Conservation (phyloP, 2,329 filamentous ascomycete species). For the Elsinoe necatrix region DNA sequence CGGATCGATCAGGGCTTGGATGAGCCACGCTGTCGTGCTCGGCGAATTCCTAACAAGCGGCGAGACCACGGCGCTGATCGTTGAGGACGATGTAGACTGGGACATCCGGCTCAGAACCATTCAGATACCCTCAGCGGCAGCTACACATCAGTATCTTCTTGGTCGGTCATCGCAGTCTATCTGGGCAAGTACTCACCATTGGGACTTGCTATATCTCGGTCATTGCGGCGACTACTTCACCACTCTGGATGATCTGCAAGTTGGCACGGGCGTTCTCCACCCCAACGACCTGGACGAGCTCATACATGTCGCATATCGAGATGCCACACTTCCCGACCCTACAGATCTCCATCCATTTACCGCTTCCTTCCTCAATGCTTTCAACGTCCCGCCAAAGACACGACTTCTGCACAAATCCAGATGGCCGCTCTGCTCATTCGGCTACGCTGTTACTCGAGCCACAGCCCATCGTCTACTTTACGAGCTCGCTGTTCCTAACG, state of each 20-base stretch:
- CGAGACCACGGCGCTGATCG: conserved; percentile 35
- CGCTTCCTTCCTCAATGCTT: conserved; percentile 28
- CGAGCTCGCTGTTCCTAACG: conserved; percentile 32
- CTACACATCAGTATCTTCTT: conserved; percentile 18
- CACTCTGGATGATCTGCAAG: conserved; percentile 26
- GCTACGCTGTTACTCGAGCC: conserved; percentile 35
- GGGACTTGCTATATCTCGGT: conserved; percentile 35
- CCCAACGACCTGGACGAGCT: conserved; percentile 26
- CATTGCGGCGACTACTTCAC: conserved; percentile 36
- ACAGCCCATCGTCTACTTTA: conserved; percentile 27
- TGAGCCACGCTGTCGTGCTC: conserved; percentile 30
- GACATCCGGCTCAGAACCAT: conserved; percentile 36
- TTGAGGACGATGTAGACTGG: conserved; percentile 40
- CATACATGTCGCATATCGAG: conserved; percentile 30
- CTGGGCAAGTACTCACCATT: conserved; percentile 32
- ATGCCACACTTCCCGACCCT: conserved; percentile 31
- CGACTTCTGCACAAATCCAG: conserved; percentile 35
- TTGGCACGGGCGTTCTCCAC: conserved; percentile 32
- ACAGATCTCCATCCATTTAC: conserved; percentile 34
- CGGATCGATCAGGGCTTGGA: conserved; percentile 33
- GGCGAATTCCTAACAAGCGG: conserved; percentile 34
- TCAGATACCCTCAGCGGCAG: conserved; percentile 30
- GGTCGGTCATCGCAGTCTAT: conserved; percentile 22
- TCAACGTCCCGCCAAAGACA: conserved; percentile 31
- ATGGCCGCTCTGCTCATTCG: conserved; percentile 38